Percentiles rank a stretch among this genome's conserved stretches.
Evolutionary conservation across 2,329 filamentous ascomycete genomes (phyloP).

Genomic region (Aspergillus intermedius): DNA sequence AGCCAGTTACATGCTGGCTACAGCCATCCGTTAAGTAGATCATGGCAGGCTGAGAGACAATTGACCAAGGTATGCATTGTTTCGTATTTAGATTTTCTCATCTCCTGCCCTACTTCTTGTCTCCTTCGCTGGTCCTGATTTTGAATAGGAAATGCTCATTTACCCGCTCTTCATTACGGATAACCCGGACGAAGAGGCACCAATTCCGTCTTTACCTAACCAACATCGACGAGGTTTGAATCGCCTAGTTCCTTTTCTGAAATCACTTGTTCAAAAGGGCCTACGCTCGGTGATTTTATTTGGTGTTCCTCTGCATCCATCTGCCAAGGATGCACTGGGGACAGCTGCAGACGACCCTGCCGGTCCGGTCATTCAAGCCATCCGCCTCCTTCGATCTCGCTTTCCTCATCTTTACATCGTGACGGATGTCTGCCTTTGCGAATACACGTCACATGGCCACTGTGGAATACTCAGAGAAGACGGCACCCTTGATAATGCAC

Average conservation of each 20-base stretch:
- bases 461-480: constrained; percentile 94
- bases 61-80: constrained; percentile 64
- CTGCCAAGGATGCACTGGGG: constrained; percentile 82
- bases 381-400: constrained; percentile 72
- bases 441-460: constrained; percentile 97
- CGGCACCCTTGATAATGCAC: constrained; percentile 82
- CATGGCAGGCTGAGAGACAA: constrained; percentile 79
- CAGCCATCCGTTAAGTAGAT: constrained; percentile 68
- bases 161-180: constrained; percentile 97
- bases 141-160: constrained; percentile 83
- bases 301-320: constrained; percentile 76
- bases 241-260: constrained; percentile 74
- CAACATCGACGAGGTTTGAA: constrained; percentile 85
- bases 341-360: constrained; percentile 88
- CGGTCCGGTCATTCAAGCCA: constrained; percentile 82
- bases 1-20: constrained; percentile 81
- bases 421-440: constrained; percentile 92
- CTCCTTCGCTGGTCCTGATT: background rate
- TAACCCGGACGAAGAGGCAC: constrained; percentile 81
- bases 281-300: constrained; percentile 92
- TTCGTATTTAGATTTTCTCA: background rate
- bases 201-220: constrained; percentile 84
- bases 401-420: constrained; percentile 91
- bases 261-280: constrained; percentile 81
- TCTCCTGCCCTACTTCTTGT: background rate